Evolutionary conservation across 164 flowering plant genomes (phyloP), one percentile per base, ranked within the genome.

Genomic region (Cinnamomum micranthum): DNA sequence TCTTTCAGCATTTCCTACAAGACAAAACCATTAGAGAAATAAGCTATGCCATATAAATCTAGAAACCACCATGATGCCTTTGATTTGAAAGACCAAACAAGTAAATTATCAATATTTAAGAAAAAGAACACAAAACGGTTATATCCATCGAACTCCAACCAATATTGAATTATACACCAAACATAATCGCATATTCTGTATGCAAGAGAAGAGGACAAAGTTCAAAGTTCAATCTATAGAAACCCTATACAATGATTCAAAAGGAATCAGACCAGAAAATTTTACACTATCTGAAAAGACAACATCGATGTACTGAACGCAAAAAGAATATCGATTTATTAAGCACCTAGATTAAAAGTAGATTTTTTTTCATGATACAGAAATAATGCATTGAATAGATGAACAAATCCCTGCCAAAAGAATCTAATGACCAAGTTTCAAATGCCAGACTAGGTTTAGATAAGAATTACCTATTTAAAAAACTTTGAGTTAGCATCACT

Each of bases 1-100:
- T 95, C 99, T 85, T 95, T 95, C 81, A 95, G 82, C 99, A 95
- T 95, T 87, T 95, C 99, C 99, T 95, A 90, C 77, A 85, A 80
- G 24, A 17, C 4, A 59, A 58, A 13, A 78, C 27, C 13, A 55
- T 63, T 41, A 73, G 50, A 76, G 33, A 52, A 72, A 62, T 2
- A 58, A 55, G 13, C 22, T 58, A 10, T n/a, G 41, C 25, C 50
- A 15, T 31, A 67, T 4, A 27, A 67, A 2, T 25, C 28, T 7
- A 24, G 24, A 64, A 22, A 25, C 17, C 17, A 22, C 15, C 31
- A 11, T 64, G 28, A 25, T 64, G 60, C 60, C 60, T 14, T 14
- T 55, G n/a, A 55, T 15, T 15, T 14, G 13, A 55, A 20, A 13
- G 13, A 55, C 60, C n/a, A 55, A 55, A 15, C 60, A 55, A 55